Conservation (phyloP, 2,329 filamentous ascomycete genomes). For the Penicillium polonicum region DNA sequence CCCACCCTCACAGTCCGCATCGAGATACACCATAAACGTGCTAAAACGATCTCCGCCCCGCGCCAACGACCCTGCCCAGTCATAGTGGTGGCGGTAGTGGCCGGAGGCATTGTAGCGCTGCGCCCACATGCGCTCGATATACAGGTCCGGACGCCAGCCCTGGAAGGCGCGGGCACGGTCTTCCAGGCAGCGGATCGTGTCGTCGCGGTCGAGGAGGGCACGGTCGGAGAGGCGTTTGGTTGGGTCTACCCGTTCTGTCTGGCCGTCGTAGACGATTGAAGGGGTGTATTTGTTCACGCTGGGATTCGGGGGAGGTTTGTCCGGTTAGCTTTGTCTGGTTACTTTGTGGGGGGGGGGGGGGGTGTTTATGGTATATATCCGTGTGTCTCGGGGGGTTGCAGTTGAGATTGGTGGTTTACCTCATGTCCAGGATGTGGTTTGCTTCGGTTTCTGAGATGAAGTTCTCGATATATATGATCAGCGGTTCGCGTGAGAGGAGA, state of each 20-base stretch:
- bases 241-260: constrained; percentile 49
- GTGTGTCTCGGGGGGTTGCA: background rate
- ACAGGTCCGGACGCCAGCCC: constrained; percentile 58
- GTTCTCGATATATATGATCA: constrained; percentile 59
- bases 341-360: background rate
- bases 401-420: constrained; percentile 41
- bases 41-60: constrained; percentile 49
- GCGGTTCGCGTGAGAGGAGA: constrained; percentile 53
- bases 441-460: constrained; percentile 53
- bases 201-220: constrained; percentile 48
- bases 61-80: constrained; percentile 51
- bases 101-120: constrained; percentile 59
- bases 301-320: background rate
- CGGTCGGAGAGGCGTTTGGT: constrained; percentile 54
- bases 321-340: background rate
- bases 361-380: background rate
- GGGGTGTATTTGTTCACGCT: constrained; percentile 51
- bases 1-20: constrained; percentile 54
- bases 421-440: constrained; percentile 52
- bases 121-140: constrained; percentile 61
- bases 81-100: constrained; percentile 61
- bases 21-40: constrained; percentile 63
- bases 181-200: constrained; percentile 58
- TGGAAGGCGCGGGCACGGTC: constrained; percentile 58
- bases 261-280: constrained; percentile 55